Percentiles rank a stretch among this genome's conserved stretches.
Conservation (phyloP, 1,284 basidiomycete species). For the Kwoniella shivajii region DNA sequence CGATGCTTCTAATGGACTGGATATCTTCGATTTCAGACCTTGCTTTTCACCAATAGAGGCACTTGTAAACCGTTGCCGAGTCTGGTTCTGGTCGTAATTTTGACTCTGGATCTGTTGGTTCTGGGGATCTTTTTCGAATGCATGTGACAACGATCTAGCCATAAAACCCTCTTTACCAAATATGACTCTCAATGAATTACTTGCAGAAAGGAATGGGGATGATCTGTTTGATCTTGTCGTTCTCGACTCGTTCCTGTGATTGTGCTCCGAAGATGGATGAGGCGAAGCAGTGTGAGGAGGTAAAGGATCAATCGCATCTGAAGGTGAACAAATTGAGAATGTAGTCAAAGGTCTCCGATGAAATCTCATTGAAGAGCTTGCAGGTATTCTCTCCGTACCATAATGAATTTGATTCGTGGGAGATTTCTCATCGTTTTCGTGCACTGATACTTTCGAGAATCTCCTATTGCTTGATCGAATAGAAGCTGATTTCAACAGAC, state of each 20-base stretch:
- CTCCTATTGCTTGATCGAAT: slow-evolving; percentile 3
- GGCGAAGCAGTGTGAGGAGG: slow-evolving; percentile 1
- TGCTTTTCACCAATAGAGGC: background rate
- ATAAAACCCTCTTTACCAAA: slow-evolving; percentile 21
- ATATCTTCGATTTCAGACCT: slow-evolving; percentile 15
- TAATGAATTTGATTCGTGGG: background rate
- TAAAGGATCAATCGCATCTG: slow-evolving; percentile 33
- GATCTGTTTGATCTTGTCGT: slow-evolving; percentile 14
- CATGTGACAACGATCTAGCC: slow-evolving; percentile 19
- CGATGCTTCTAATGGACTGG: slow-evolving; percentile 17
- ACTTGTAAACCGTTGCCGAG: too few species aligned
- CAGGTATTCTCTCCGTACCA: slow-evolving; percentile 1
- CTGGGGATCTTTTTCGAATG: slow-evolving; percentile 19
- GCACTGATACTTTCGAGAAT: background rate
- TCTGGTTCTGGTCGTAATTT: too few species aligned
- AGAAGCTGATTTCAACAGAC: slow-evolving; percentile 12
- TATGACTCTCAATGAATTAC: slow-evolving; percentile 17
- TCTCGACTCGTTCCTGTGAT: background rate
- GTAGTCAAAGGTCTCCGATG: slow-evolving; percentile 7
- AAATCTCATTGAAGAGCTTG: slow-evolving; percentile 8
- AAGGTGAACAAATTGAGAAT: slow-evolving; percentile 31
- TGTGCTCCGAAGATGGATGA: background rate
- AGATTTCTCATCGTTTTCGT: background rate
- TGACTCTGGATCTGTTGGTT: background rate
- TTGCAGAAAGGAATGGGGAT: slow-evolving; percentile 19